These are phyloP conservation scores for Talaromyces thailandensis DNA, from an alignment of 495 filamentous ascomycete genomes.

Conservation along the genomic window DNA sequence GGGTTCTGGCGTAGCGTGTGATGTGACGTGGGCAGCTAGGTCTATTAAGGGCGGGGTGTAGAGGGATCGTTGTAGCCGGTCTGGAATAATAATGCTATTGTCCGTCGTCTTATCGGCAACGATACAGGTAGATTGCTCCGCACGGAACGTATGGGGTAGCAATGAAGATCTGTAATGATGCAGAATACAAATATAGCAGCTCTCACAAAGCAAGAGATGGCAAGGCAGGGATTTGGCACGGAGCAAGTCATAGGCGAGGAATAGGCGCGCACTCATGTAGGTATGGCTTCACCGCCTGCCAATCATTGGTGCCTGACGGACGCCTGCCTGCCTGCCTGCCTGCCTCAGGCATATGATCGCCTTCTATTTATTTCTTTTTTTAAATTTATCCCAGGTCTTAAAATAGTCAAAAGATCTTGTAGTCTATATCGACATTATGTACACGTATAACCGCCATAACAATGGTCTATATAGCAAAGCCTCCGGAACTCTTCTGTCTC, in stretches of 20 bases:
- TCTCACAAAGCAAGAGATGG: background rate
- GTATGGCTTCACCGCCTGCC: slow-evolving; percentile 5
- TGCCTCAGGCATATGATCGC: background rate
- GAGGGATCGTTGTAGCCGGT: background rate
- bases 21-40: slow-evolving; percentile 3
- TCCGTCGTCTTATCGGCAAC: background rate
- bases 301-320: slow-evolving; percentile 2
- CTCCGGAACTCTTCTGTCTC: slow-evolving; percentile 63
- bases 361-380: background rate
- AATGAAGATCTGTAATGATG: background rate
- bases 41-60: background rate
- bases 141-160: background rate
- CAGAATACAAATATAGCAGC: background rate
- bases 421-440: background rate
- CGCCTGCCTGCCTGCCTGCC: background rate
- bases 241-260: slow-evolving; percentile 2
- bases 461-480: slow-evolving; percentile 57
- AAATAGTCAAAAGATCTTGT: background rate
- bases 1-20: background rate
- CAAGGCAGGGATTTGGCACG: background rate
- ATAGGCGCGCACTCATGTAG: slow-evolving; percentile 2
- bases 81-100: background rate
- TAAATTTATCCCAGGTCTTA: background rate
- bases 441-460: background rate
- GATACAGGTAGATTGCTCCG: background rate